phyloP scores from a whole-genome alignment of 345 rosid species.

The Bruguiera parviflora region DNA sequence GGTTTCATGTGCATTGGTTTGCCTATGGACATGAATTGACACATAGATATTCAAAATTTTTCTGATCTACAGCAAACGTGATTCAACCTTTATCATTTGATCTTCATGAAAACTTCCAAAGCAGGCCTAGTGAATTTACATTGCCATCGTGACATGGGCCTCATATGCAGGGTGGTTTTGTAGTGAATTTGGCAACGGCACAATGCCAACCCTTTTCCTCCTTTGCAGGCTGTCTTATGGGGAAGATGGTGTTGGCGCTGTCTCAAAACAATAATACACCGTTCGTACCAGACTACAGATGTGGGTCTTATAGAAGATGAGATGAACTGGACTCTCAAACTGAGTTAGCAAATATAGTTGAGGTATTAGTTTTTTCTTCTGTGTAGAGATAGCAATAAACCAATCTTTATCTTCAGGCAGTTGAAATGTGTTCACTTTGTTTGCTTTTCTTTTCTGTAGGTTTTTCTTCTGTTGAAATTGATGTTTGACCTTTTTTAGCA shows the following conservation, averaged over 20 bases:
- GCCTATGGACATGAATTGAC: too few species aligned
- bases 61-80: too few species aligned
- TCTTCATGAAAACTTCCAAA: too few species aligned
- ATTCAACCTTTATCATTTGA: too few species aligned
- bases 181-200: too few species aligned
- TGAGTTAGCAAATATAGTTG: constrained; percentile 25
- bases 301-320: constrained; percentile 90
- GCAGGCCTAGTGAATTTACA: too few species aligned
- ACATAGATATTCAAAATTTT: too few species aligned
- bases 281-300: constrained; percentile 80
- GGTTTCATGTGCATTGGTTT: too few species aligned
- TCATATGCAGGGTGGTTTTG: too few species aligned
- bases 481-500: background rate
- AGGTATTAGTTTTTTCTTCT: background rate
- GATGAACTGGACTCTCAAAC: constrained; percentile 84
- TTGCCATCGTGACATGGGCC: too few species aligned
- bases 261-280: constrained; percentile 58
- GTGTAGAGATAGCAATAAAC: background rate
- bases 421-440: background rate
- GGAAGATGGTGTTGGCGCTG: constrained; percentile 61
- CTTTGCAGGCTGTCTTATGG: constrained; percentile 62
- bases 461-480: background rate
- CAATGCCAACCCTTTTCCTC: background rate
- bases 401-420: background rate
- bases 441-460: background rate